Conservation (phyloP, 1,284 basidiomycete species). For the Bondarzewia mesenterica region DNA sequence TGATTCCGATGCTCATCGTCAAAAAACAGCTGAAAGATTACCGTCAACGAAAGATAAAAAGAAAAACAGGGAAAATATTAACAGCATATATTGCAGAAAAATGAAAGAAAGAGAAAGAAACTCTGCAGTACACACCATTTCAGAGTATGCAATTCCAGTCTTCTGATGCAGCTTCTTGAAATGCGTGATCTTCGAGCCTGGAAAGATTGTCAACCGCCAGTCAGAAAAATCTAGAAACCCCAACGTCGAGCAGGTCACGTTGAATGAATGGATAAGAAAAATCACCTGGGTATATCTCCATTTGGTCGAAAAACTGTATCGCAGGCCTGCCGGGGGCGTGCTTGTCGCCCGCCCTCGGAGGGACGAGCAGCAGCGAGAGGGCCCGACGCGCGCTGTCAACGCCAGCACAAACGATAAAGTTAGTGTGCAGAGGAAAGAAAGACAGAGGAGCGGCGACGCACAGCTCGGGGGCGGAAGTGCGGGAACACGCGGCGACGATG, state of each 20-base stretch:
- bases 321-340: constrained; percentile 40
- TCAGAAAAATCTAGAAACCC: constrained; percentile 1
- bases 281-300: constrained; percentile 79
- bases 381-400: constrained; percentile 66
- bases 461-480: constrained; percentile 66
- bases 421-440: too few relatives aligned
- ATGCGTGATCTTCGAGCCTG: constrained; percentile 77
- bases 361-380: constrained; percentile 60
- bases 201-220: neutral
- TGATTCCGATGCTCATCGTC: constrained; percentile 75
- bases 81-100: neutral
- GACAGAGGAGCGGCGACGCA: constrained; percentile 29
- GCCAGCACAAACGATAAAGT: too few relatives aligned
- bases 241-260: neutral
- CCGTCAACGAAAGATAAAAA: too few relatives aligned
- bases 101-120: constrained; percentile 2
- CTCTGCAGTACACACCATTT: constrained; percentile 58
- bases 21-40: constrained; percentile 66
- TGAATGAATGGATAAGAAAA: neutral
- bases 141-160: constrained; percentile 75
- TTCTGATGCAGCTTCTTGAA: constrained; percentile 71
- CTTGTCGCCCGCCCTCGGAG: constrained; percentile 31
- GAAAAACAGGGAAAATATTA: too few relatives aligned
- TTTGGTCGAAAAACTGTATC: constrained; percentile 66
- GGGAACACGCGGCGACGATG: constrained; percentile 67